Evolutionary conservation across 1,284 basidiomycete species (phyloP), one percentile per base, ranked within the genome.

Genomic region (Malassezia equina): DNA sequence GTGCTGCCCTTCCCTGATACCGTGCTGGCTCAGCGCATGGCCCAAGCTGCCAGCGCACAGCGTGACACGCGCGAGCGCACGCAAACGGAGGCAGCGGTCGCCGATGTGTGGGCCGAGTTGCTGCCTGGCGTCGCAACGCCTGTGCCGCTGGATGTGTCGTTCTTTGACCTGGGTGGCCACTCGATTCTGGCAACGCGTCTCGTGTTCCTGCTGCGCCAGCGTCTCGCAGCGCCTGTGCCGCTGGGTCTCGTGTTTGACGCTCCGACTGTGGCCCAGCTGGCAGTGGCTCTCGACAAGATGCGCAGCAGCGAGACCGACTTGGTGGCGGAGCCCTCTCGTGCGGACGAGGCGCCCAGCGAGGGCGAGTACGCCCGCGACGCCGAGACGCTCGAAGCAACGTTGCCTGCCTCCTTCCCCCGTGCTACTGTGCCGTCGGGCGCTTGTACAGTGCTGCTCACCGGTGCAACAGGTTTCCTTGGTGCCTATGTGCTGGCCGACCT

Each of bases 1-100:
- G 88, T 90, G 0, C 82, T 98, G 47, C 94, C 94, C 13, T 99
- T 98, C 85, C 94, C 94, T 1, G 94, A 99, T 76, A 98, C 94
- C 1, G 88, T 85, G 2, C 84, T 89, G 53, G 78, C 23, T 65
- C 78, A 67, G 8, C 62, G 59, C 32, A 60, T 65, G 39, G 57
- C 57, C 2, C 59, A 51, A 6, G 59, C 71, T 5, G 61, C 75
- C 1, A 49, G 53, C 6, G 47, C 62, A 0, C 56, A 47, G 7
- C 54, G 55, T 24, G 58, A 57, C 8, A 29, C 60, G 13, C 53
- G 52, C 3, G 78, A 76, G 27, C 58, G 59, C 4, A 83, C 80
- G 1, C 78, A 86, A 0, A 93, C 89, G 0, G 88, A 95, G 77
- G 79, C 84, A 67, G 83, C 81, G 1, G 83, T 98, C 13, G 47